phyloP scores from a whole-genome alignment of 2,329 filamentous ascomycete genomes.

The Mollisiaceae sp. region DNA sequence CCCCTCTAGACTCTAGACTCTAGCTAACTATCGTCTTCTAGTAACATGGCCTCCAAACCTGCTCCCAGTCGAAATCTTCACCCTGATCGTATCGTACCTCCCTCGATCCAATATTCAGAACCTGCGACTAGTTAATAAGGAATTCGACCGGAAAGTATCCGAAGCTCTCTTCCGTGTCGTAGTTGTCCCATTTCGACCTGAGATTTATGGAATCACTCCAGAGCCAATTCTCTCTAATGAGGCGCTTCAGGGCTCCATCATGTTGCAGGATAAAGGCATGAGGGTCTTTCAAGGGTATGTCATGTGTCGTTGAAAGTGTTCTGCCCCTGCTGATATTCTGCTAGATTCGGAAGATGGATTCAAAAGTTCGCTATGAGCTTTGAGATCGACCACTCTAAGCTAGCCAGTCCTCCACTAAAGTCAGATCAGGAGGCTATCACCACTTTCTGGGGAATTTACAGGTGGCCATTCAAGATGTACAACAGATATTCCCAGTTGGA shows the following conservation, averaged over 20 bases:
- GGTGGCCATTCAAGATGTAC: constrained; percentile 66
- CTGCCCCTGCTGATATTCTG: constrained; percentile 14
- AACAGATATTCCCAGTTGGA: constrained; percentile 63
- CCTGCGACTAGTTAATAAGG: constrained; percentile 64
- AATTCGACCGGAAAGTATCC: constrained; percentile 63
- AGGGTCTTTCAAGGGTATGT: constrained; percentile 59
- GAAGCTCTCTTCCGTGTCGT: constrained; percentile 64
- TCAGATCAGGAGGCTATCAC: constrained; percentile 57
- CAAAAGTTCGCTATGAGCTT: constrained; percentile 69
- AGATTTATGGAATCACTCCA: constrained; percentile 62
- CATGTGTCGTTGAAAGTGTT: too few relatives aligned
- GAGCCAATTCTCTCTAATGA: constrained; percentile 31
- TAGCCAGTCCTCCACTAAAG: constrained; percentile 60
- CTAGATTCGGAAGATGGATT: constrained; percentile 61
- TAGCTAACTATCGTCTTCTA: constrained; percentile 13
- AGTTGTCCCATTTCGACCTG: constrained; percentile 68
- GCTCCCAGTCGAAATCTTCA: constrained; percentile 67
- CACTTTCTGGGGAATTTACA: constrained; percentile 68
- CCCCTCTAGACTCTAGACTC: background rate
- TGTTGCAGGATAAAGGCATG: constrained; percentile 54
- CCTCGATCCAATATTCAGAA: constrained; percentile 62
- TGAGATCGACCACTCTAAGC: constrained; percentile 62
- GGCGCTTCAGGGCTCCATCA: constrained; percentile 33
- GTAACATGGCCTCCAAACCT: constrained; percentile 45
- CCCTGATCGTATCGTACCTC: constrained; percentile 59